These are phyloP conservation scores for Bruguiera gymnorhiza DNA, from an alignment of 345 rosid genomes.

Conservation along the genomic window DNA sequence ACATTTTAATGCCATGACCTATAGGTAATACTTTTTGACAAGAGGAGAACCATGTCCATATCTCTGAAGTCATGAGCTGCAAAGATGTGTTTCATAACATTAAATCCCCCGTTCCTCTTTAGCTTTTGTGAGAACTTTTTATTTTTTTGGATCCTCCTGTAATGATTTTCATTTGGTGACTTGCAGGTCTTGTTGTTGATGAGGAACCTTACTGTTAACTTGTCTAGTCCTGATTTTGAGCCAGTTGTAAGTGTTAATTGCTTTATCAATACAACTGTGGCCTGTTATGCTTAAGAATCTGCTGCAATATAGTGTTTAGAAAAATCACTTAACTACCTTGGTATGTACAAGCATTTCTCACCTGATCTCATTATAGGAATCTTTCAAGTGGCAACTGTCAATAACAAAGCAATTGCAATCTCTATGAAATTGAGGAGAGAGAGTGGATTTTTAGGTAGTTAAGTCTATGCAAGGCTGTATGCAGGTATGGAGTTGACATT, in stretches of 20 bases:
- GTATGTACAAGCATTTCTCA: background rate
- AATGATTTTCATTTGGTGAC: slow-evolving; percentile 12
- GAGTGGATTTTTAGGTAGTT: background rate
- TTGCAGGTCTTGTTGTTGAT: slow-evolving; percentile 85
- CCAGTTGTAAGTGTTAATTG: slow-evolving; percentile 57
- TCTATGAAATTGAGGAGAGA: too few species aligned
- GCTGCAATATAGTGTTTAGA: background rate
- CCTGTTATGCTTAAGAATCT: background rate
- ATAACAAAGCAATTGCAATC: slow-evolving; percentile 2
- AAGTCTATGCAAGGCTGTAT: background rate
- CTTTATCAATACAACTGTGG: background rate
- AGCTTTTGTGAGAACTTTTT: background rate
- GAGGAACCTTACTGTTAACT: slow-evolving; percentile 82
- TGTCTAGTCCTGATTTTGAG: slow-evolving; percentile 83
- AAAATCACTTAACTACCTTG: background rate
- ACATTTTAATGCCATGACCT: too few species aligned
- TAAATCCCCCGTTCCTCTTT: background rate
- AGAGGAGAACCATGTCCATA: background rate
- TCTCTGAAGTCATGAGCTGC: background rate
- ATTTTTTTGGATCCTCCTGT: background rate
- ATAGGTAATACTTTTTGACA: too few species aligned
- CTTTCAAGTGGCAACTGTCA: background rate
- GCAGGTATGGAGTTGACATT: background rate
- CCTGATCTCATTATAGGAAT: slow-evolving; percentile 1
- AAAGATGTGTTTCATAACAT: background rate